Base-by-base conservation (phyloP, 108 stramenopile species). In the Fragilaria crotonensis region DNA sequence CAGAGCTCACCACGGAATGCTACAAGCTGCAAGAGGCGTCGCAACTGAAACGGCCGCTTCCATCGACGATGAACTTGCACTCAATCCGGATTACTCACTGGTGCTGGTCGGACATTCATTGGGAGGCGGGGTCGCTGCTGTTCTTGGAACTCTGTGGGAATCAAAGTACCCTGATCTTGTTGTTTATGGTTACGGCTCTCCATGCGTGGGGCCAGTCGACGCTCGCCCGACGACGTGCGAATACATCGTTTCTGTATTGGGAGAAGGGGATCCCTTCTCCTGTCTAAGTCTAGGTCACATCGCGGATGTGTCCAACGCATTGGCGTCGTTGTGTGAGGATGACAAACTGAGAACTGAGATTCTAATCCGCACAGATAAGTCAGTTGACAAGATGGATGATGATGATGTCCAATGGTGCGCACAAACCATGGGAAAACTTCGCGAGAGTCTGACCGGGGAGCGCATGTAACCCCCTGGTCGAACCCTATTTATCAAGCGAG, bases 261-360 rank as follows among this genome's bases (percentile, higher is more conserved):
- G 60, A 2, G 81, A 84, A 50, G 87, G 87, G n/a, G 87, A 88
- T 73, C 87, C 87, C 11, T 88, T 88, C 63, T 72, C 75, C 20
- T 64, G 55, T 27, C 53, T 88, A 25, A 78, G 76, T 51, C 54
- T 88, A 20, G 87, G 87, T 1, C 87, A 88, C 67, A 22, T 88
- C 3, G 80, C 87, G 25, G 79, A 88, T 54, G 25, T 75, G 22
- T 63, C 80, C 1, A 54, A 52, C 7, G 80, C 73, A 0, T 48
- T 88, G 30, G 73, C 77, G 18, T 26, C 57, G 26, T 66, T 88
- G 5, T 88, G 87, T 52, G 73, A 72, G 45, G 75, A 88, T 22
- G 54, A 60, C 33, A 74, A 67, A 2, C 50, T 88, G 50, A 46
- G 87, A 64, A 54, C 68, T 14, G 53, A 63, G 20, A 77, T 84